Conservation (phyloP, 1,284 basidiomycete genomes). For the Ustanciosporium gigantosporum region DNA sequence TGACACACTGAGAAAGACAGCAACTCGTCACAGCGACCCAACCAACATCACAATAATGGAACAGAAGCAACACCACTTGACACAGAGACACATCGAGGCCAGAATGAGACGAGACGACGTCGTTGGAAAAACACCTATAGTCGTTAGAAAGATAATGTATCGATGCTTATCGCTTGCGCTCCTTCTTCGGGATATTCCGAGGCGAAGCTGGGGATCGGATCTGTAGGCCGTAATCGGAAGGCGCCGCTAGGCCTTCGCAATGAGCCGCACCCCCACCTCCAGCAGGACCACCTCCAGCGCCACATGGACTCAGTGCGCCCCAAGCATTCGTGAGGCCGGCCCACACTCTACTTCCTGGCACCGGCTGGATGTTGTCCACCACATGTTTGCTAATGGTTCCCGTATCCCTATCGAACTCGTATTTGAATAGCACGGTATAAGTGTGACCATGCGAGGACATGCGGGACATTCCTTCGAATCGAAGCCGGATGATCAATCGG, state of each 20-base stretch:
- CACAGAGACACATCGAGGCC: no score
- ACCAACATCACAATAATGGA: no score
- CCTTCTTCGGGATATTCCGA: no score
- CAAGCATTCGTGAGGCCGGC: slow-evolving; percentile 27
- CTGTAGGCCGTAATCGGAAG: no score
- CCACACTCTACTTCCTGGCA: slow-evolving; percentile 49
- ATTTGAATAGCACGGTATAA: slow-evolving; percentile 56
- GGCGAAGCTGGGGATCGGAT: no score
- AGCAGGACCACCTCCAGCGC: slow-evolving; percentile 8
- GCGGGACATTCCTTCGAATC: slow-evolving; percentile 48
- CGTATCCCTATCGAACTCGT: slow-evolving; percentile 49
- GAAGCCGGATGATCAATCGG: slow-evolving; percentile 42
- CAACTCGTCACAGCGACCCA: no score
- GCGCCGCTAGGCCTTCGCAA: background rate
- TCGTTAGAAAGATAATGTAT: no score
- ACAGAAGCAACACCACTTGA: no score
- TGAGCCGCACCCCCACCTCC: background rate
- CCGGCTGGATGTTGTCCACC: slow-evolving; percentile 57
- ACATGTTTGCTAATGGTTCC: slow-evolving; percentile 49
- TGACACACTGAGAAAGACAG: no score
- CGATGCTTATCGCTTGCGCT: no score
- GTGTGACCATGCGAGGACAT: slow-evolving; percentile 44
- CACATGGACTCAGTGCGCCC: slow-evolving; percentile 20
- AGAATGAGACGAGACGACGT: no score
- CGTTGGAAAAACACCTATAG: no score